Evolutionary conservation across 1,139 yeast genomes (phyloP), one percentile per base, ranked within the genome.

Genomic region (Scheffersomyces cryptocercus): DNA sequence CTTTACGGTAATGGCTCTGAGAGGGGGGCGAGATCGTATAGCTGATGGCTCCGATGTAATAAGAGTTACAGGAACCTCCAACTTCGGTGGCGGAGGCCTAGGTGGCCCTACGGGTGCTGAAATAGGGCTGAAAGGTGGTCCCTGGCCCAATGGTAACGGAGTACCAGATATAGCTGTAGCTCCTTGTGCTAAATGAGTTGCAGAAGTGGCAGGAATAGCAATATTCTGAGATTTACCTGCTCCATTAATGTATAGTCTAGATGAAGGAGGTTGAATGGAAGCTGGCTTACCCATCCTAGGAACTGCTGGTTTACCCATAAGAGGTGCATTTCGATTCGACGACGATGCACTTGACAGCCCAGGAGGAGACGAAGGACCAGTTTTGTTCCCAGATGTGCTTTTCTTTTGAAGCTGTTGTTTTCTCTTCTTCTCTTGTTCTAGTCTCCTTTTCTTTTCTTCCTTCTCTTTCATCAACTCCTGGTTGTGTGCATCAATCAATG

Each of bases 281-380:
- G 79, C 79, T 1, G 74, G 73, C 43, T 68, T 69, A 1, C 77
- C 77, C 76, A 71, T 71, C 44, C 74, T 53, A 12, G 74, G 74
- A 4, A 58, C 53, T 0, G 65, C 65, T 3, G 73, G 70, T 43
- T 67, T 70, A 0, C 76, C 76, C 73, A 68, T 70, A 7, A 69
- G 52, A 2, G 74, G 75, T n/a, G 62, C 54, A 5, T 60, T 37
- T 8, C 64, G 54, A 29, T 31, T 20, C 15, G 28, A 35, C 8
- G 26, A 20, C 7, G 26, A 20, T 20, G 37, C 9, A 14, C 14
- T 35, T 9, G n/a, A 5, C 20, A 5, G 14, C 8, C n/a, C 10
- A 29, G 53, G 32, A 7, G 51, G 47, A 15, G 44, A 45, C 13
- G 43, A 12, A 14, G 16, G 10, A 2, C 26, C 26, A 6, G 29